Evolutionary conservation across 2,329 filamentous ascomycete species (phyloP), one percentile per base, ranked within the genome.

Genomic region (Penicillium corylophilum): DNA sequence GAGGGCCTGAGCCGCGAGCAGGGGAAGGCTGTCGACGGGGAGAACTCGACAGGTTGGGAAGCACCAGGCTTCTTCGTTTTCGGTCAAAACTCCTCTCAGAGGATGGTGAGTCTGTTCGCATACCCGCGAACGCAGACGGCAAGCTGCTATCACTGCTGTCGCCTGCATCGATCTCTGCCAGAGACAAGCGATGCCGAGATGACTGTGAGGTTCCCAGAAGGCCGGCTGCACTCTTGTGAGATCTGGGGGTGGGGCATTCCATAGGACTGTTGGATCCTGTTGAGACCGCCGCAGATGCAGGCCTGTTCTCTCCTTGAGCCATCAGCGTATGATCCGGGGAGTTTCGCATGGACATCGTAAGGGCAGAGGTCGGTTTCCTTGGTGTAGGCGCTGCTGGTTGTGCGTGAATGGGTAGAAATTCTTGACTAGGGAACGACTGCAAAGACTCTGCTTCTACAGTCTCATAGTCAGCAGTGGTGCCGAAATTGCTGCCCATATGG

Each of bases 171-270:
- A 89, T 92, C 62, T 96, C 93, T 28, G 90, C 81, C 44, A 91
- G 81, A 56, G 94, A 79, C 0, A 91, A 92, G 3, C 86, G 86
- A 24, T 91, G 83, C 48, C 92, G 89, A 48, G 85, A 87, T 10
- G 70, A 70, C 49, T 78, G 80, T 46, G 81, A 75, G 48, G 82
- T 83, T 7, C 80, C 78, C 4, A 86, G 72, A 15, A 87, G 74
- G 56, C 77, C 82, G 62, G 75, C 77, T 49, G 77, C 76, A 56
- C 81, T 83, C 45, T 82, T 85, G 63, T 93, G 86, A 0, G 93
- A 97, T 56, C 90, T 86, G 10, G 94, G 94, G 3, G 94, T 99
- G 10, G 89, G 89, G 55, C 90, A 94, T 71, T 95, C 92, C 69
- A 86, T 86, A 0, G 94, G 94, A 67, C 94, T 99, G 68, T 84